Evolutionary conservation across 768 basidiomycete species (phyloP).

Genomic region (Tulasnella sp.): DNA sequence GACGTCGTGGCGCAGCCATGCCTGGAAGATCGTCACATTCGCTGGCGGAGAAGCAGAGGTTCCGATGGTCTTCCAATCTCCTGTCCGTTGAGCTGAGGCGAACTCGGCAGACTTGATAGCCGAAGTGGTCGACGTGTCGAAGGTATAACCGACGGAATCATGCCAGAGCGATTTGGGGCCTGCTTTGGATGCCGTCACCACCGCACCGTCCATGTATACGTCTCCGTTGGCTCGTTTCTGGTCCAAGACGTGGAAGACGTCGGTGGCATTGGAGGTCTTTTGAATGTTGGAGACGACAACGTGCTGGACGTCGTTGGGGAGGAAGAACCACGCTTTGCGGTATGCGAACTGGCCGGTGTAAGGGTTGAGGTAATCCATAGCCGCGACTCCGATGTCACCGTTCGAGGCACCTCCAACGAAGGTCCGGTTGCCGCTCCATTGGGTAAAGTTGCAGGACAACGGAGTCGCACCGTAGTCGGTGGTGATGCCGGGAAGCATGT

Average conservation of each 20-base stretch:
- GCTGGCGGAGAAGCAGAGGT: constrained; percentile 46
- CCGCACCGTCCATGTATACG: constrained; percentile 33
- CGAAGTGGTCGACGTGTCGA: constrained; percentile 26
- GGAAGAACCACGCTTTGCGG: constrained; percentile 68
- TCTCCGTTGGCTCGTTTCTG: constrained; percentile 39
- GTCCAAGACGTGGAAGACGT: constrained; percentile 56
- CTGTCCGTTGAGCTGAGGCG: constrained; percentile 37
- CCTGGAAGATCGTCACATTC: constrained; percentile 53
- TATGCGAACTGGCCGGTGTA: constrained; percentile 40
- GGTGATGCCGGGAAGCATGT: constrained; percentile 62
- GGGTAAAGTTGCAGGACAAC: constrained; percentile 36
- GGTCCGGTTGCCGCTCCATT: constrained; percentile 35
- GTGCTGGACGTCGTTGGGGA: constrained; percentile 49
- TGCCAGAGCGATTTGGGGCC: constrained; percentile 43
- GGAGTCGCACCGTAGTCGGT: constrained; percentile 48
- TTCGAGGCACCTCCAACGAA: constrained; percentile 61
- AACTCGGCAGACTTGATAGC: constrained; percentile 24
- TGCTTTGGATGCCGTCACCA: neutral
- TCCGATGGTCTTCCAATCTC: constrained; percentile 52
- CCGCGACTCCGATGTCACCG: constrained; percentile 42
- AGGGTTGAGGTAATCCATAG: constrained; percentile 60
- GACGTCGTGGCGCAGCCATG: constrained; percentile 39
- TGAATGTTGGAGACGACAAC: constrained; percentile 45
- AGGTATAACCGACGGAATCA: constrained; percentile 49
- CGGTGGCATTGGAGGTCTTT: constrained; percentile 28